Conservation (phyloP, 2,329 filamentous ascomycete genomes). For the Trichothecium roseum region DNA sequence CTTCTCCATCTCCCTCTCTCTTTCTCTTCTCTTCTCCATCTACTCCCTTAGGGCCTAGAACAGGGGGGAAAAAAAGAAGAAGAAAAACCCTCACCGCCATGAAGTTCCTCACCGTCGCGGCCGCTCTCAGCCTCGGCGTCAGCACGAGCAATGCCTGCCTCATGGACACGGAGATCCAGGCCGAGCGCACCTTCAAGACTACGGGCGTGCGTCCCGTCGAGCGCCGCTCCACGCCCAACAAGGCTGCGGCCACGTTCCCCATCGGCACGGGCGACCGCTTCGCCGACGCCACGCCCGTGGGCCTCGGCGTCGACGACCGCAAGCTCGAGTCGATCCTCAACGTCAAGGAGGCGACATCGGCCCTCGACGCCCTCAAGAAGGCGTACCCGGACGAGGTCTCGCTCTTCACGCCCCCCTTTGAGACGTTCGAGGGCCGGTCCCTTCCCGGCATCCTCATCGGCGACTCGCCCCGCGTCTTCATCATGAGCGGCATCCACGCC, state of each 20-base stretch:
- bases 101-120: slow-evolving; percentile 10
- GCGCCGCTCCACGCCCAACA: slow-evolving; percentile 5
- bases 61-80: too few species aligned
- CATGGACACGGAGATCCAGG: slow-evolving; percentile 19
- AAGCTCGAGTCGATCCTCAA: slow-evolving; percentile 28
- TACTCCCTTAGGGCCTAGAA: too few species aligned
- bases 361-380: slow-evolving; percentile 25
- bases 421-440: slow-evolving; percentile 29
- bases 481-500: slow-evolving; percentile 41
- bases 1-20: too few species aligned
- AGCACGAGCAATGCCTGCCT: slow-evolving; percentile 15
- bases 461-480: slow-evolving; percentile 34
- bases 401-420: slow-evolving; percentile 28
- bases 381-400: slow-evolving; percentile 23
- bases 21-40: too few species aligned
- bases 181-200: slow-evolving; percentile 7
- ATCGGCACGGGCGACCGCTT: slow-evolving; percentile 27
- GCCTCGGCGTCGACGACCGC: slow-evolving; percentile 16
- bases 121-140: slow-evolving; percentile 9
- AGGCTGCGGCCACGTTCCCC: slow-evolving; percentile 11
- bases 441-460: slow-evolving; percentile 30
- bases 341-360: slow-evolving; percentile 27
- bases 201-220: slow-evolving; percentile 6
- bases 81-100: too few species aligned
- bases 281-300: slow-evolving; percentile 15